Evolutionary conservation across 2,329 filamentous ascomycete species (phyloP), one percentile per base, ranked within the genome.

Genomic region (Helminthosporium solani): DNA sequence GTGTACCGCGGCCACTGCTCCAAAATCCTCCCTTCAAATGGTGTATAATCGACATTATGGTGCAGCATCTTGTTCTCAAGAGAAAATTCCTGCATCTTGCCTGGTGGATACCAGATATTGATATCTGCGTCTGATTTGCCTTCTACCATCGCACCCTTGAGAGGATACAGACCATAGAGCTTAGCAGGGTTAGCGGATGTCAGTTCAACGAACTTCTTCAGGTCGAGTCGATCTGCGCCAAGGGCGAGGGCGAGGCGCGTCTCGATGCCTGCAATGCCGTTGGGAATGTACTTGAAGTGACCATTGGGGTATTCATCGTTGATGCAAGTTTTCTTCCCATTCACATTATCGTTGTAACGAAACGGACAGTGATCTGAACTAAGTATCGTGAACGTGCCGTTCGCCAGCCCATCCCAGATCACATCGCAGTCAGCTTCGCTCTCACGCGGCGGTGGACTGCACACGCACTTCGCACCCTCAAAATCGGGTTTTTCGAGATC

Each of bases 1-100:
- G 81, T 84, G 57, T 79, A 84, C 16, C 82, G 71, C 9, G 82
- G 82, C 82, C 82, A 85, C 46, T 85, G 80, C 21, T 71, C 73
- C 33, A 85, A 57, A n/a, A 58, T 67, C 39, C 71, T 73, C 0
- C 81, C 81, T 59, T 85, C 81, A 54, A 79, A 85, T 0, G 82
- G 81, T 7, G 81, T 83, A 56, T 85, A 83, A 56, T 85, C 81
- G 2, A 82, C 76, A 49, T 80, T 74, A 58, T 85, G 82, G 62
- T 85, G 81, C 51, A 85, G 61, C 66, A 78, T 76, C 7, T 70
- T 68, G 54, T 84, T 82, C 33, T 66, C 77, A 45, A 81, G 48
- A 18, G 56, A 63, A 50, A 80, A 74, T 11, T 70, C 63, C 15
- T 75, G 60, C 54, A 75, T 53, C 42, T 59, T 65, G 2, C 66